Base-by-base conservation (phyloP, 2,329 filamentous ascomycete species). In the Aspergillus sergii region DNA sequence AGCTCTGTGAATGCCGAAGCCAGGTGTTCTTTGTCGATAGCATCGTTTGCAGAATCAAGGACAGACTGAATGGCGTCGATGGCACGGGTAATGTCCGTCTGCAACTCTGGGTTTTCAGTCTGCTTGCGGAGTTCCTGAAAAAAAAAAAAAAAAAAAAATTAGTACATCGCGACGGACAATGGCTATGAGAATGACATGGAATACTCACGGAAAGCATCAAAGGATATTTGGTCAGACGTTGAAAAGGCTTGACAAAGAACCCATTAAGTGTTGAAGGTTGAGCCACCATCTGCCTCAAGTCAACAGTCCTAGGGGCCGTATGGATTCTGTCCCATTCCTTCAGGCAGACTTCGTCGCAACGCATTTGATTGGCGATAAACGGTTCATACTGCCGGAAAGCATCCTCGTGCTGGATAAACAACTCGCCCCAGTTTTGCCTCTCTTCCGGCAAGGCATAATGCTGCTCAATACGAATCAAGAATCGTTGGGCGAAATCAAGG, bases 221-320 rank as follows among this genome's bases (percentile, higher is more conserved):
- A 4, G 95, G 95, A 74, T 98, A 99, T 78, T 97, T 97, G 57
- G 94, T 92, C 63, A 99, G 82, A 70, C 95, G 88, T 79, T 99
- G 95, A 84, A 99, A 97, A 1, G 95, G 95, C 76, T 99, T 99
- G 57, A 99, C 84, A 36, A 99, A 82, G 75, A 99, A 99, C 4
- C 93, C 93, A 70, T 95, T 93, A 19, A 98, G 82, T 0, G 93
- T 93, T 66, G 94, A 93, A 63, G 92, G 92, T 71, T 94, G 93
- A 65, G 92, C 89, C 6, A 95, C 92, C 73, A 97, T 95, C 72
- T 88, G 86, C 45, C 85, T 82, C 70, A 89, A 82, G 65, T 89
- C 69, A 85, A 88, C 59, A 88, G 93, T 57, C 86, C 90, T 50
- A 41, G 80, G 79, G 14, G 92, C 92, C 36, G 86, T 81, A 68